Base-by-base conservation (phyloP, 2,329 filamentous ascomycete genomes). In the Diaporthe eres region DNA sequence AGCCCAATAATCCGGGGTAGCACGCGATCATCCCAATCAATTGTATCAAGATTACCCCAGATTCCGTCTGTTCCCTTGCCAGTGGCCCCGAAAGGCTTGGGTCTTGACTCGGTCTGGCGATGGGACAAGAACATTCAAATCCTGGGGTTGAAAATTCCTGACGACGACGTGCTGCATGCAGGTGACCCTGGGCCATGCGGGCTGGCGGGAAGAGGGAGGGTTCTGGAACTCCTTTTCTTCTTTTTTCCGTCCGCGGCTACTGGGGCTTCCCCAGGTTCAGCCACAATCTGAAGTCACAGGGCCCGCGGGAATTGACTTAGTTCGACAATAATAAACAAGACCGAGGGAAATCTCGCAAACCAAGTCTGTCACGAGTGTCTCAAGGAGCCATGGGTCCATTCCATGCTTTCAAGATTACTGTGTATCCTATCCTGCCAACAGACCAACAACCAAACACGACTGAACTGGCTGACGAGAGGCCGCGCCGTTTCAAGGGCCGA, bases 1-100 rank as follows among this genome's bases (percentile, higher is more conserved):
- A 51, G 37, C 53, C 49, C 72, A 60, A n/a, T 49, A 75, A 77
- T 63, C 75, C 55, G 75, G 75, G 73, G 73, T 71, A 77, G 71
- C 67, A 70, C 68, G 68, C 70, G 44, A 65, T 65, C 39, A 42
- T 28, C 37, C 34, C 47, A 71, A 60, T 58, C 55, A 58, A n/a
- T 55, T 57, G 34, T 39, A 42, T 68, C 71, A 73, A 70, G 31
- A 44, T 51, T 72, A 49, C 74, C 74, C 74, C 74, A 37, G 68
- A 75, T 75, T 72, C 53, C 37, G 25, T 37, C 37, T 42, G 37
- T 60, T 65, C 44, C 53, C 37, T 58, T 67, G 53, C 47, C 34
- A 31, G 28, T 60, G 68, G 58, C 17, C 58, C 22, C n/a, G 8
- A 25, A 12, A 28, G 37, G 15, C 39, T 70, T 71, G 68, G 39